Conservation (phyloP, 768 basidiomycete species). For the Kwoniella newhampshirensis region DNA sequence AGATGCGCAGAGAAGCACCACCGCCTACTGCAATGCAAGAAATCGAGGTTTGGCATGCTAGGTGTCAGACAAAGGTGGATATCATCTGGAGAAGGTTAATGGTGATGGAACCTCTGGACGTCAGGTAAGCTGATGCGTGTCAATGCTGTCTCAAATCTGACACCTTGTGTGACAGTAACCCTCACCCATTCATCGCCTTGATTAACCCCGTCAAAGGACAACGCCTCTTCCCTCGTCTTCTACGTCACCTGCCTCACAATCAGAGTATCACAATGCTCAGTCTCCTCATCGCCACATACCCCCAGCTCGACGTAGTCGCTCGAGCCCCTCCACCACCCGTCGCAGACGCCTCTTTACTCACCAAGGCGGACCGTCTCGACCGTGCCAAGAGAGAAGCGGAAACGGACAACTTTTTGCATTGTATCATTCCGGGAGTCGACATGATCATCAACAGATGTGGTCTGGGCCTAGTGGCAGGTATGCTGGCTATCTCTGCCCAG, state of each 20-base stretch:
- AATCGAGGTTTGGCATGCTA: slow-evolving; percentile 43
- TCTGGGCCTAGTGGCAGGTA: slow-evolving; percentile 77
- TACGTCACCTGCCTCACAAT: slow-evolving; percentile 73
- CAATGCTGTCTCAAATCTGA: no score
- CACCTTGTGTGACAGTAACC: slow-evolving; percentile 75
- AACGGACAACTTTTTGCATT: slow-evolving; percentile 82
- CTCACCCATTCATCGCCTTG: slow-evolving; percentile 94
- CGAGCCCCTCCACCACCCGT: slow-evolving; percentile 68
- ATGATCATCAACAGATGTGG: slow-evolving; percentile 75
- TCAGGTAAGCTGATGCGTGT: slow-evolving; percentile 64
- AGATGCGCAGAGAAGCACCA: slow-evolving; percentile 76
- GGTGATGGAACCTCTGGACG: slow-evolving; percentile 87
- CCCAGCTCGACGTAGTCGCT: slow-evolving; percentile 85
- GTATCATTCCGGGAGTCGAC: slow-evolving; percentile 81
- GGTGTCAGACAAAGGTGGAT: slow-evolving; percentile 57
- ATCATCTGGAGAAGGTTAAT: slow-evolving; percentile 75
- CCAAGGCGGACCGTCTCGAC: slow-evolving; percentile 48
- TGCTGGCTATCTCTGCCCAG: slow-evolving; percentile 78
- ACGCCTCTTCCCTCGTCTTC: slow-evolving; percentile 80
- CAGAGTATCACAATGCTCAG: slow-evolving; percentile 85
- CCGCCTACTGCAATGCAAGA: slow-evolving; percentile 47
- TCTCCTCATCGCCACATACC: slow-evolving; percentile 89
- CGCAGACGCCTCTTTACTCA: slow-evolving; percentile 56
- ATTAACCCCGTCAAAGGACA: slow-evolving; percentile 88
- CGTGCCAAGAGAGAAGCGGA: slow-evolving; percentile 66